Evolutionary conservation across 208 protist species (phyloP).

Genomic region (Giardia duodenalis): DNA sequence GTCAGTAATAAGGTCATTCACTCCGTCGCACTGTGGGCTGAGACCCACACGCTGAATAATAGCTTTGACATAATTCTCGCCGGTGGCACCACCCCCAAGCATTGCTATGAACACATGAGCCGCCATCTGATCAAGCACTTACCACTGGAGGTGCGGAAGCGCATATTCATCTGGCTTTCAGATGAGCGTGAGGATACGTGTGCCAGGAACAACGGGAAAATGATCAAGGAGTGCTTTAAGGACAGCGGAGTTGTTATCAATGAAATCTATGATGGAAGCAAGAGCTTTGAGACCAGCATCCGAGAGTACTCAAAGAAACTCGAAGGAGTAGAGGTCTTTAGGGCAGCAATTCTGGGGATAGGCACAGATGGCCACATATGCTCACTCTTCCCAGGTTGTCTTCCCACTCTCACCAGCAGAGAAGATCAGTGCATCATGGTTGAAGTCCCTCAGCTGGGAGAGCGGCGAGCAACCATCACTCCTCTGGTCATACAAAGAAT

Average conservation of each 20-base stretch:
- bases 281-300: not conserved
- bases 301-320: not conserved
- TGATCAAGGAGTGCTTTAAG: not conserved
- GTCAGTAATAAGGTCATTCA: not conserved
- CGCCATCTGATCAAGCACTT: not conserved
- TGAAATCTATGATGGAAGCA: not conserved
- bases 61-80: not conserved
- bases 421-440: not conserved
- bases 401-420: not conserved
- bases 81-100: not conserved
- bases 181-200: not conserved
- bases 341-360: not conserved
- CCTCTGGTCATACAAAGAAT: not conserved
- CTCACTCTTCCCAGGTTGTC: conserved; percentile 1
- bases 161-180: not conserved
- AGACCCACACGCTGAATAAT: not conserved
- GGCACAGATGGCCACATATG: not conserved
- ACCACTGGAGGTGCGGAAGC: not conserved
- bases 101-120: not conserved
- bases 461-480: not conserved
- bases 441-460: not conserved
- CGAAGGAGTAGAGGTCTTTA: not conserved
- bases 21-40: not conserved
- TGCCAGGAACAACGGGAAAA: not conserved
- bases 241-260: not conserved